Evolutionary conservation across 257 asterid species (phyloP).

Genomic region (Solanum clarkiae): DNA sequence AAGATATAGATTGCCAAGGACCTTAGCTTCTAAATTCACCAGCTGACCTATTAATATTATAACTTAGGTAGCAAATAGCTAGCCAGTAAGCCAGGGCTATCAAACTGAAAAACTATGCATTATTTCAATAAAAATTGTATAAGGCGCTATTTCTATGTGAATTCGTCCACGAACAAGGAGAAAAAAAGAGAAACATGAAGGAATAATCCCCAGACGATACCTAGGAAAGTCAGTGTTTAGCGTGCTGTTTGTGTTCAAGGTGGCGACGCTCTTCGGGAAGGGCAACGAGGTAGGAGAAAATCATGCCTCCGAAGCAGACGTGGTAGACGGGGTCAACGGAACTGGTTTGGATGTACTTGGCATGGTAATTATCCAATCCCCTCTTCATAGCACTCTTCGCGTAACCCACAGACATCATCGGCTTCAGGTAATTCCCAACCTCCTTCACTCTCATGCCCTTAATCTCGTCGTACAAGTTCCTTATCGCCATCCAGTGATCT

Average conservation of each 20-base stretch:
- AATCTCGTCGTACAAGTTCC: slow-evolving; percentile 44
- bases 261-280: slow-evolving; percentile 50
- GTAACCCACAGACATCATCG: slow-evolving; percentile 33
- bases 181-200: too few species aligned
- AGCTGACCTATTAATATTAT: too few species aligned
- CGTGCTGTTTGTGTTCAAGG: slow-evolving; percentile 59
- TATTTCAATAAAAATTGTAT: too few species aligned
- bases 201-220: background rate
- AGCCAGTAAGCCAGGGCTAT: too few species aligned
- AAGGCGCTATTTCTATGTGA: background rate
- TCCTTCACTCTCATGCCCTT: slow-evolving; percentile 76
- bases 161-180: background rate
- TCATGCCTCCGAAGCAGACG: slow-evolving; percentile 82
- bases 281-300: slow-evolving; percentile 69
- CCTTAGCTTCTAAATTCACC: too few species aligned
- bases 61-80: too few species aligned
- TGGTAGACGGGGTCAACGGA: slow-evolving; percentile 57
- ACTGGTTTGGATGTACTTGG: slow-evolving; percentile 61
- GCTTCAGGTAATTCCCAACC: slow-evolving; percentile 59
- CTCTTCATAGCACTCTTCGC: slow-evolving; percentile 30
- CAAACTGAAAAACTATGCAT: too few species aligned
- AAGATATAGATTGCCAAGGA: too few species aligned
- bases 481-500: too few species aligned
- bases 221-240: background rate
- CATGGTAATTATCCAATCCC: slow-evolving; percentile 49